These are phyloP conservation scores for Prunella vulgaris DNA, from an alignment of 257 asterid species.

Conservation along the genomic window DNA sequence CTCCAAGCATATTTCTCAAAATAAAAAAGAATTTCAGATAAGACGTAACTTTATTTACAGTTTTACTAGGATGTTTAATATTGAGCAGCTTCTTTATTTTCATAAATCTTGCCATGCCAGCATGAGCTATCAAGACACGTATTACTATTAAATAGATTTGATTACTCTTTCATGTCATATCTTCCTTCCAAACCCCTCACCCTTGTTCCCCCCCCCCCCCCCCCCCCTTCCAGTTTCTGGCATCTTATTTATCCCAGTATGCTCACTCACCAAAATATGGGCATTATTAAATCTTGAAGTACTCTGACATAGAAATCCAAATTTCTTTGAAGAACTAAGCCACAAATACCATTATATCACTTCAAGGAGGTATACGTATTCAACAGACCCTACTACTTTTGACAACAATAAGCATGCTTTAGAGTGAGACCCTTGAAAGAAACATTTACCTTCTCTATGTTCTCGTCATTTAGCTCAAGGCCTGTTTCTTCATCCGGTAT, in stretches of 20 bases:
- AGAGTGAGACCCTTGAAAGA: slow-evolving; percentile 4
- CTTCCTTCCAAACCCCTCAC: not conserved
- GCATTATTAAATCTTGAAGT: not conserved
- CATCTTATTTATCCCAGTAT: not conserved
- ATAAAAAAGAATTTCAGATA: not conserved
- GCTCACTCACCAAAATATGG: not conserved
- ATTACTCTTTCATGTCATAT: not conserved
- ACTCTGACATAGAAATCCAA: not conserved
- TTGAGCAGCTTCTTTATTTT: not conserved
- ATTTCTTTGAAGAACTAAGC: not conserved
- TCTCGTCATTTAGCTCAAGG: slow-evolving; percentile 85
- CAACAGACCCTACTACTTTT: not conserved
- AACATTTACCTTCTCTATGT: slow-evolving; percentile 78
- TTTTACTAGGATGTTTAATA: not conserved
- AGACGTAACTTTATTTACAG: not conserved
- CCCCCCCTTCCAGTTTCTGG: not conserved
- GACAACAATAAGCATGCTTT: not conserved
- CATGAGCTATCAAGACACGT: not conserved
- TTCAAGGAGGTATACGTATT: not conserved
- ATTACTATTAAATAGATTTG: not conserved
- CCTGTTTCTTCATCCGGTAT: slow-evolving; percentile 96
- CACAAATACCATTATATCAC: slow-evolving; percentile 4
- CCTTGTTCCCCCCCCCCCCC: not conserved
- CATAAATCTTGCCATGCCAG: not conserved
- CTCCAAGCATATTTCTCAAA: not conserved